Percentiles rank a stretch among this genome's conserved stretches.
phyloP scores from a whole-genome alignment of 2,329 filamentous ascomycete genomes.

The Fusarium vanettenii region DNA sequence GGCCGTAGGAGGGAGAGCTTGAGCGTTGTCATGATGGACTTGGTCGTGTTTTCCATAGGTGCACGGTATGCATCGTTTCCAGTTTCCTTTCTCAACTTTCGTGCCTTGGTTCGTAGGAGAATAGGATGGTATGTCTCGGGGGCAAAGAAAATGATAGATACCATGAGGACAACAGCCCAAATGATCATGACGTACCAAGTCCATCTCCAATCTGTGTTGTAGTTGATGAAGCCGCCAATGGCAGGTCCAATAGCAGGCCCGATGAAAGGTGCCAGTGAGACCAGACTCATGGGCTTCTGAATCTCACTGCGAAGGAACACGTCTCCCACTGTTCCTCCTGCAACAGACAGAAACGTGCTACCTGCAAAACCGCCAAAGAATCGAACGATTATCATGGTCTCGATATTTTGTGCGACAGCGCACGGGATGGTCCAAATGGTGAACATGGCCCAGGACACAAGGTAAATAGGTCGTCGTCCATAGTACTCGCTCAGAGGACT shows the following conservation, averaged over 20 bases:
- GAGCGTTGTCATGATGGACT: background rate
- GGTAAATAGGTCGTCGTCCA: constrained; percentile 80
- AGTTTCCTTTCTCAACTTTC: constrained; percentile 21
- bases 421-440: constrained; percentile 82
- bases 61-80: constrained; percentile 11
- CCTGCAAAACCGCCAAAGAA: constrained; percentile 72
- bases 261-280: constrained; percentile 32
- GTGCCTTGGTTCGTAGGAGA: constrained; percentile 16
- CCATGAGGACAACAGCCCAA: constrained; percentile 21
- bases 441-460: constrained; percentile 77
- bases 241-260: constrained; percentile 33
- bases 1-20: constrained; percentile 66
- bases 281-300: constrained; percentile 34
- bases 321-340: constrained; percentile 34
- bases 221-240: constrained; percentile 36
- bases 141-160: constrained; percentile 20
- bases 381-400: constrained; percentile 78
- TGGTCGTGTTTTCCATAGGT: constrained; percentile 6
- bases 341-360: constrained; percentile 32
- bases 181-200: constrained; percentile 38
- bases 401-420: constrained; percentile 78
- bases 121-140: constrained; percentile 39
- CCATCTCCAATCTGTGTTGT: constrained; percentile 31
- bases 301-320: constrained; percentile 24
- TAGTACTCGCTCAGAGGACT: constrained; percentile 75